Base-by-base conservation (phyloP, 176 grass and related monocot genomes). In the Bolboschoenus planiculmis region DNA sequence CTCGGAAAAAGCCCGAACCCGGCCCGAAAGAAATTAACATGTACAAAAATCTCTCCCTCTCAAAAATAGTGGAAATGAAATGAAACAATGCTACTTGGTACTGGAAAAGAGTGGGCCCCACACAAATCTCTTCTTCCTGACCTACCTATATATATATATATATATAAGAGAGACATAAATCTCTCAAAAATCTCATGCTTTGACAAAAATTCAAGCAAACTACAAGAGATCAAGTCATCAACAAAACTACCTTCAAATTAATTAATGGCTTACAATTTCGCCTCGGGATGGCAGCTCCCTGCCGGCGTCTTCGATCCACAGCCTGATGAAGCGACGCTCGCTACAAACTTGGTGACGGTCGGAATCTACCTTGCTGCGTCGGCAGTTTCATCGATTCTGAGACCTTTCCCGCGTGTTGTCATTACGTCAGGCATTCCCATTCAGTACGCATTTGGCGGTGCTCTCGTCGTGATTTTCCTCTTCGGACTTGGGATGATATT, bases 401-500 rank as follows among this genome's bases (percentile, higher is more conserved):
- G 10, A 18, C 78, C 78, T 56, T 20, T 34, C 8, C 75, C 78
- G 4, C 31, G 3, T 23, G 2, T 36, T 1, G 4, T 71, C 18
- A 3, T 10, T 4, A 43, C 11, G 66, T 15, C 33, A 3, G 36
- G 29, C 18, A 80, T 37, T 39, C 13, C 34, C 50, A 36, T 80
- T 58, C 78, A 39, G 50, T 71, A 23, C 6, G 20, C 37, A 11
- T 71, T 71, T 23, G 3, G 29, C 5, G 30, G 57, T 54, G 29
- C 33, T 58, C 54, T 80, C 14, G 9, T 11, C 30, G 0, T 80
- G 33, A 54, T 80, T 16, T 21, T 80, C 8, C 1, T 80, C 31
- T 80, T 60, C 11, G 78, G 78, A 26, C 15, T 80, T 0, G 29
- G 78, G 53, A 80, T 80, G 78, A 60, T 80, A 60, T 15, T 14